Percentiles rank a stretch among this genome's conserved stretches.
Conservation (phyloP, 2,329 filamentous ascomycete genomes). For the Parascedosporium putredinis region DNA sequence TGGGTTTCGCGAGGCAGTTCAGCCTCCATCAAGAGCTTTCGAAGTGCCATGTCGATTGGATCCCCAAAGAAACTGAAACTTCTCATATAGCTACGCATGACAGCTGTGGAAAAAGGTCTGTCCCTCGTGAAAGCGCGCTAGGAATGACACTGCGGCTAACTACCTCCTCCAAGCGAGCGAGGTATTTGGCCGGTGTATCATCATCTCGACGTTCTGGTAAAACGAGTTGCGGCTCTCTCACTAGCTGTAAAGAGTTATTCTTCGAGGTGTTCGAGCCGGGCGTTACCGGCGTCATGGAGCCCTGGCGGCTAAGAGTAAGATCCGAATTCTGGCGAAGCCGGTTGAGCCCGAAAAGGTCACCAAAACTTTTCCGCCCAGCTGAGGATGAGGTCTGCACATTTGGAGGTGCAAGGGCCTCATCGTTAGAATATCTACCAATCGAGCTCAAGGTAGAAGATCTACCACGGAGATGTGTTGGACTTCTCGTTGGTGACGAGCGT, state of each 20-base stretch:
- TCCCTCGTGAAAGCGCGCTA: slow-evolving; percentile 74
- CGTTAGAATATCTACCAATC: slow-evolving; percentile 59
- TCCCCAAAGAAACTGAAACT: slow-evolving; percentile 93
- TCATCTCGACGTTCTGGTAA: slow-evolving; percentile 75
- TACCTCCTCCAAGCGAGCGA: slow-evolving; percentile 71
- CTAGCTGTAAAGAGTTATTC: slow-evolving; percentile 70
- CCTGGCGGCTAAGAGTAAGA: slow-evolving; percentile 52
- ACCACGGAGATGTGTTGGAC: slow-evolving; percentile 51
- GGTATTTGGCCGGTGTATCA: slow-evolving; percentile 82
- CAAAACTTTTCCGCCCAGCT: slow-evolving; percentile 86
- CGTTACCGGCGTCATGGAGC: slow-evolving; percentile 57
- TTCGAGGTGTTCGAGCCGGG: slow-evolving; percentile 65
- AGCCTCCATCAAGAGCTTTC: slow-evolving; percentile 92
- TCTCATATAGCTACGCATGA: slow-evolving; percentile 89
- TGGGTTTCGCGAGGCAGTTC: slow-evolving; percentile 95
- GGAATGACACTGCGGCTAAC: slow-evolving; percentile 76
- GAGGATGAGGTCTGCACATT: slow-evolving; percentile 72
- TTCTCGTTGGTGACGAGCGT: slow-evolving; percentile 58
- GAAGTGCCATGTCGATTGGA: slow-evolving; percentile 94
- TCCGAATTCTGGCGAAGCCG: slow-evolving; percentile 78
- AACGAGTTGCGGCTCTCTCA: slow-evolving; percentile 52
- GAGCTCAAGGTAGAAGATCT: slow-evolving; percentile 89
- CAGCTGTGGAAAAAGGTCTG: slow-evolving; percentile 75
- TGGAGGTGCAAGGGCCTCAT: slow-evolving; percentile 57
- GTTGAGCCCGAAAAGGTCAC: slow-evolving; percentile 71